These are phyloP conservation scores for Diplodia scrobiculata DNA, from an alignment of 2,329 filamentous ascomycete genomes.

Conservation along the genomic window DNA sequence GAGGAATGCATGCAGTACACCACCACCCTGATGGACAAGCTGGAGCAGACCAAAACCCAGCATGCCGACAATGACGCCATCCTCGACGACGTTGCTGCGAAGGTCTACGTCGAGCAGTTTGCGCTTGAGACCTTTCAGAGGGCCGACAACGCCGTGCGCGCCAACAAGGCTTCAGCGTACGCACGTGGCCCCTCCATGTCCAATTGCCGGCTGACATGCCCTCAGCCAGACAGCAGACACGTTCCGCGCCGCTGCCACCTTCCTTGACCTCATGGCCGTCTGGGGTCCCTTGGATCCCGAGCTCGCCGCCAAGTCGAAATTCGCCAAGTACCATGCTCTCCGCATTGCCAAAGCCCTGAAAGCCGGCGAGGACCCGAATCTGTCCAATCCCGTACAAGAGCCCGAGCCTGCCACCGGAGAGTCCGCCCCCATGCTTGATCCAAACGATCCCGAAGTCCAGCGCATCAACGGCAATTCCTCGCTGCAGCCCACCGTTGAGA, in stretches of 20 bases:
- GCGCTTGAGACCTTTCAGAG: slow-evolving; percentile 83
- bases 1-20: slow-evolving; percentile 80
- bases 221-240: slow-evolving; percentile 86
- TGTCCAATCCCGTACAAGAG: slow-evolving; percentile 70
- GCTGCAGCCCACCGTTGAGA: slow-evolving; percentile 60
- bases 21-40: slow-evolving; percentile 81
- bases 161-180: slow-evolving; percentile 80
- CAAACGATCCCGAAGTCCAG: slow-evolving; percentile 66
- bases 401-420: slow-evolving; percentile 56
- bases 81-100: slow-evolving; percentile 79
- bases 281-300: slow-evolving; percentile 79
- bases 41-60: slow-evolving; percentile 77
- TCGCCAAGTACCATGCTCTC: slow-evolving; percentile 91
- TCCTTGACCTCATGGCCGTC: slow-evolving; percentile 82
- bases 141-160: slow-evolving; percentile 77
- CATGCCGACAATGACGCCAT: slow-evolving; percentile 80
- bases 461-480: slow-evolving; percentile 49
- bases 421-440: slow-evolving; percentile 56
- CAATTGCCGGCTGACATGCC: slow-evolving; percentile 21
- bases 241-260: slow-evolving; percentile 87
- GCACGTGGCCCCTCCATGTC: slow-evolving; percentile 6
- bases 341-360: slow-evolving; percentile 89
- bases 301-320: slow-evolving; percentile 84
- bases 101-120: slow-evolving; percentile 93
- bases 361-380: slow-evolving; percentile 88